Percentiles rank a stretch among this genome's conserved stretches.
phyloP scores from a whole-genome alignment of 768 basidiomycete genomes.

The Agaricus blazei region DNA sequence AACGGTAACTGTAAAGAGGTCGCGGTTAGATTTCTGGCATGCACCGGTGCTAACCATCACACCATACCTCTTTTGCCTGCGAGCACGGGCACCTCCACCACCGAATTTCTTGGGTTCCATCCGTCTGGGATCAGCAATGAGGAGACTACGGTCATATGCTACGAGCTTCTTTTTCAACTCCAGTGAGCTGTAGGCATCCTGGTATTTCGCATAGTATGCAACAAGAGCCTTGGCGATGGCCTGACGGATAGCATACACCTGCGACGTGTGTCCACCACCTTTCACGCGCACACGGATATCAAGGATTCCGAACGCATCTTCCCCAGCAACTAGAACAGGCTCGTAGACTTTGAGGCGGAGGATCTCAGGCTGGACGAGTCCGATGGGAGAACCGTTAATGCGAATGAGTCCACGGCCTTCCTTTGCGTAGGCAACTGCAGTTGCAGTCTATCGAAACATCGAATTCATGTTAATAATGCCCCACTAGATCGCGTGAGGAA shows the following conservation, averaged over 20 bases:
- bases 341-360: conserved; percentile 98
- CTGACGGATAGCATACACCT: conserved; percentile 98
- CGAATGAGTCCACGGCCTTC: conserved; percentile 96
- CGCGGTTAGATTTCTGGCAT: conserved; percentile 11
- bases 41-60: neutral
- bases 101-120: conserved; percentile 99
- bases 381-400: conserved; percentile 95
- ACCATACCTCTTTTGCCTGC: conserved; percentile 91
- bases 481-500: neutral
- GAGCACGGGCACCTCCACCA: conserved; percentile 96
- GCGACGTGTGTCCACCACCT: conserved; percentile 99
- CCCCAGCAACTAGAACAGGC: conserved; percentile 89
- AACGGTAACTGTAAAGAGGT: conserved; percentile 66
- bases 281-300: conserved; percentile 98
- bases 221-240: conserved; percentile 97
- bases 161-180: conserved; percentile 98
- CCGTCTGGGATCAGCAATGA: conserved; percentile 93
- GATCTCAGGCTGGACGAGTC: conserved; percentile 92
- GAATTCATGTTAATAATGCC: conserved; percentile 1
- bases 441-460: conserved; percentile 69
- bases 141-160: conserved; percentile 86
- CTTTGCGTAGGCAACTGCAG: conserved; percentile 94
- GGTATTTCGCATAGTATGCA: conserved; percentile 98
- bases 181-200: conserved; percentile 95
- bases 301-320: conserved; percentile 79